Conservation (phyloP, 345 rosid genomes). For the Melaleuca quinquenervia region DNA sequence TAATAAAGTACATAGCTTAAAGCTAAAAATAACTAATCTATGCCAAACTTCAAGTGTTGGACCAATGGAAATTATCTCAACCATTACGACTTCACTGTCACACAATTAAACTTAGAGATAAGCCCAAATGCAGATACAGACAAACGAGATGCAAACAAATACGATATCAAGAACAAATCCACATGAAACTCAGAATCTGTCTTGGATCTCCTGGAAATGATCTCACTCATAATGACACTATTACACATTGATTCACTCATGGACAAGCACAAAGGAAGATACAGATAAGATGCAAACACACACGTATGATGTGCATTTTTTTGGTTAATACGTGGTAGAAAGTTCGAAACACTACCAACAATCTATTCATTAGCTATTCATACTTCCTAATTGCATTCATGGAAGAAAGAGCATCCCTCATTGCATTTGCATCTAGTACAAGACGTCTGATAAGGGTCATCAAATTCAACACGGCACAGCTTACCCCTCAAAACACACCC, state of each 20-base stretch:
- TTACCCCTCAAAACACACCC: slow-evolving; percentile 93
- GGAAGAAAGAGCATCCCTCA: background rate
- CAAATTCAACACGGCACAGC: background rate
- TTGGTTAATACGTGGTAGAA: background rate
- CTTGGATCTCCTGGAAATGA: background rate
- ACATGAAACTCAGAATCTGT: background rate
- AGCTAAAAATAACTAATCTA: too few species aligned
- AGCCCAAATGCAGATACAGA: background rate
- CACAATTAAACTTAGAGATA: background rate
- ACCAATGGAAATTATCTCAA: background rate
- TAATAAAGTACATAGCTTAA: background rate
- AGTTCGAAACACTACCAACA: background rate
- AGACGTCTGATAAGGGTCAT: background rate
- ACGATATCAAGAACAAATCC: background rate
- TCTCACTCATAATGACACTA: background rate
- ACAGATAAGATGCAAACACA: background rate
- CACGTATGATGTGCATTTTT: background rate
- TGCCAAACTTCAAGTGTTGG: background rate
- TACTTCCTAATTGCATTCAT: background rate
- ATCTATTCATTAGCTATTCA: background rate
- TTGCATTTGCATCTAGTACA: background rate
- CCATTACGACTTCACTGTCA: background rate
- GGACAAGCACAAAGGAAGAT: background rate
- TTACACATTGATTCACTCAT: background rate
- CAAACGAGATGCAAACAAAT: background rate